phyloP scores from a whole-genome alignment of 352 stramenopile genomes.

The Phytopythium boreale region DNA sequence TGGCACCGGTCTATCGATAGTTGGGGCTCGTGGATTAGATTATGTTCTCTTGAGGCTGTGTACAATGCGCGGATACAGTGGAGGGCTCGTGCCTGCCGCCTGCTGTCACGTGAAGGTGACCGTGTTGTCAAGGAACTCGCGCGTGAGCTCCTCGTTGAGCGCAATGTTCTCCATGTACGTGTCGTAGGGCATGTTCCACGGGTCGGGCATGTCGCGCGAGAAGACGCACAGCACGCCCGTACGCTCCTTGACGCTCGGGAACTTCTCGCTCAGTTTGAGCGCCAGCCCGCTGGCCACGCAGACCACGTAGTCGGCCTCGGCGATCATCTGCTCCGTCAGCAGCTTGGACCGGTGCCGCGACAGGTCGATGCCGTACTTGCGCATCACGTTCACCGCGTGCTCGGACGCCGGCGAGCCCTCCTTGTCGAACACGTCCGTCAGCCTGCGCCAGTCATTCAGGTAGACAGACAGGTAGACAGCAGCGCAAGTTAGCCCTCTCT shows the following conservation, averaged over 20 bases:
- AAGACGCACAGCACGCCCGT: constrained; percentile 54
- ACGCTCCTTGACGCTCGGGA: constrained; percentile 55
- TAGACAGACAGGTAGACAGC: not conserved
- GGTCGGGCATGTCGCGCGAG: constrained; percentile 64
- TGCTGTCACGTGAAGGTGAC: constrained; percentile 32
- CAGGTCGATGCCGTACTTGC: constrained; percentile 73
- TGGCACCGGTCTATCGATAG: no score
- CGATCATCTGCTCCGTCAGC: constrained; percentile 62
- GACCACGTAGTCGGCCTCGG: constrained; percentile 67
- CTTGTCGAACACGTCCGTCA: constrained; percentile 71
- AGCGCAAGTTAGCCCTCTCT: not conserved
- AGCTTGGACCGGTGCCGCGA: constrained; percentile 63
- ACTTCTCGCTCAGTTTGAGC: constrained; percentile 64
- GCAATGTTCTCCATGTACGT: constrained; percentile 82
- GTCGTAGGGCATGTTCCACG: constrained; percentile 83
- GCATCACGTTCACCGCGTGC: constrained; percentile 62
- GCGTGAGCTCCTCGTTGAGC: constrained; percentile 69
- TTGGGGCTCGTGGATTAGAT: not conserved
- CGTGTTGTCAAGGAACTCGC: constrained; percentile 68
- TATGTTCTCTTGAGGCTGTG: no score
- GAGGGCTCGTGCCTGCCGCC: not conserved
- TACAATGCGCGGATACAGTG: no score
- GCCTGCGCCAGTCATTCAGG: constrained; percentile 17
- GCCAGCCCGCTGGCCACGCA: constrained; percentile 63
- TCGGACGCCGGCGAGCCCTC: constrained; percentile 62